Evolutionary conservation across 495 filamentous ascomycete species (phyloP).

Genomic region (Penicillium riverlandense): DNA sequence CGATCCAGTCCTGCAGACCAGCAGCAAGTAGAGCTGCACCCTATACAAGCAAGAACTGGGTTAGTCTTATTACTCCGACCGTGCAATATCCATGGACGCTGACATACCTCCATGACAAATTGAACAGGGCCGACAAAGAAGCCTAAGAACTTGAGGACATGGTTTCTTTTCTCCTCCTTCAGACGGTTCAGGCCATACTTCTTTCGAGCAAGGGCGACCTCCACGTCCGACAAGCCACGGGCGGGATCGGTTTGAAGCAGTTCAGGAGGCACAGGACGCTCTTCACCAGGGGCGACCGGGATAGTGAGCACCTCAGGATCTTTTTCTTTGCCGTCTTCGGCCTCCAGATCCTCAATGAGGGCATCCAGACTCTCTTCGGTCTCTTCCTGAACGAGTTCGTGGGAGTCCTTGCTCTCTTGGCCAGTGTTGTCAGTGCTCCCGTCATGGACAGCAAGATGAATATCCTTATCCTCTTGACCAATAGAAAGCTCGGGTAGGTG

Average conservation of each 20-base stretch:
- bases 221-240: conserved; percentile 60
- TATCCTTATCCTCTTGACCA: conserved; percentile 2
- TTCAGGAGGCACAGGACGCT: conserved; percentile 53
- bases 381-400: neutral
- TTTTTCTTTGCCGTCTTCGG: conserved; percentile 62
- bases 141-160: conserved; percentile 73
- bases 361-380: conserved; percentile 66
- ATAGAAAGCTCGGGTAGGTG: neutral
- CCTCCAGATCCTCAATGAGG: conserved; percentile 78
- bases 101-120: conserved; percentile 81
- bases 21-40: conserved; percentile 68
- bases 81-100: neutral
- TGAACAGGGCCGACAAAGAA: conserved; percentile 90
- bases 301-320: conserved; percentile 43
- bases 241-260: conserved; percentile 65
- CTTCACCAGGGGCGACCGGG: conserved; percentile 9
- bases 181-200: conserved; percentile 83
- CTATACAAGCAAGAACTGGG: conserved; percentile 24
- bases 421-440: neutral
- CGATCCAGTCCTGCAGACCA: conserved; percentile 70
- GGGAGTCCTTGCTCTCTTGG: neutral
- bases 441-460: neutral
- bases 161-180: conserved; percentile 81
- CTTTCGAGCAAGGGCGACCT: conserved; percentile 61
- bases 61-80: neutral